These are phyloP conservation scores for Camelina laxa DNA, from an alignment of 345 rosid genomes.

Conservation along the genomic window DNA sequence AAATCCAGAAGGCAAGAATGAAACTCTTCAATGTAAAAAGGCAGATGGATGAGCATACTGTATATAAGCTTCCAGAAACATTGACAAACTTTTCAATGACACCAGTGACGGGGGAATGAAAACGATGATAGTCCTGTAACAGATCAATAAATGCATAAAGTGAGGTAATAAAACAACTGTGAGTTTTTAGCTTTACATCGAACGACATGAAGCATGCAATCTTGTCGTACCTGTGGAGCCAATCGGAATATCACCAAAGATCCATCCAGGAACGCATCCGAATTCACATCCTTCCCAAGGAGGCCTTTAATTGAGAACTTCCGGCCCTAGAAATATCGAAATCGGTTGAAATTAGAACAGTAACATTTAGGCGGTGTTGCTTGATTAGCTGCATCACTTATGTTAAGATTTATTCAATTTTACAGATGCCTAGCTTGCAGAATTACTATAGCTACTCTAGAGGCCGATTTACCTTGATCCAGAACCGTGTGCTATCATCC, in stretches of 20 bases:
- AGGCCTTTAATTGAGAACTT: conserved; percentile 93
- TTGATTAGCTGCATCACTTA: conserved; percentile 21
- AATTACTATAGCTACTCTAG: conserved; percentile 12
- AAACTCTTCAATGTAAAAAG: conserved; percentile 15
- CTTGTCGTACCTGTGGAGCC: conserved; percentile 75
- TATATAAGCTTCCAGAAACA: conserved; percentile 78
- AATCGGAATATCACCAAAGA: conserved; percentile 83
- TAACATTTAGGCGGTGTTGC: conserved; percentile 1
- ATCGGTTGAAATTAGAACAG: conserved; percentile 4
- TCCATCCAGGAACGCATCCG: conserved; percentile 68
- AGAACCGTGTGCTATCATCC: conserved; percentile 73
- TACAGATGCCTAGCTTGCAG: conserved; percentile 8
- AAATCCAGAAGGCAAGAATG: conserved; percentile 19
- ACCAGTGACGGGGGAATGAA: conserved; percentile 89
- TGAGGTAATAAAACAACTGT: neutral
- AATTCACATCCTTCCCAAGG: conserved; percentile 63
- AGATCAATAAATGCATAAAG: conserved; percentile 24
- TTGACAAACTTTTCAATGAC: conserved; percentile 61
- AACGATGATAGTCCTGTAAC: conserved; percentile 90
- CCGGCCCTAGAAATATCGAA: conserved; percentile 58
- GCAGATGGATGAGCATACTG: conserved; percentile 53
- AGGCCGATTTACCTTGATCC: conserved; percentile 78
- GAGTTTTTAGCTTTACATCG: neutral
- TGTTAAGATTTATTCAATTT: neutral
- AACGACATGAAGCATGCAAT: conserved; percentile 21